Evolutionary conservation across 2,329 filamentous ascomycete species (phyloP).

Genomic region (Ceratocystis ficicola): DNA sequence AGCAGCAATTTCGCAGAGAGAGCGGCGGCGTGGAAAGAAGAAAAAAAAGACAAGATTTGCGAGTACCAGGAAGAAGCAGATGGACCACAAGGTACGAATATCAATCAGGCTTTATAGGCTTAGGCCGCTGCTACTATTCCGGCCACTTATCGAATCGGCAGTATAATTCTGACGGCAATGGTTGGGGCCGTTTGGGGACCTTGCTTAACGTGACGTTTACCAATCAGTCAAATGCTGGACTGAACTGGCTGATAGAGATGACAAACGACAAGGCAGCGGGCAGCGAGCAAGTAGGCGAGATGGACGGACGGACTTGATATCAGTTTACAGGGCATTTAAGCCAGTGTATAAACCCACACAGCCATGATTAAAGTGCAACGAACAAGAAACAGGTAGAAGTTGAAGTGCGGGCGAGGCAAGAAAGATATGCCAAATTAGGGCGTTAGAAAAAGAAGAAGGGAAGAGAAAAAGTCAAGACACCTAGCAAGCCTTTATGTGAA

Average conservation of each 20-base stretch:
- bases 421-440: slow-evolving; percentile 12
- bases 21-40: neutral
- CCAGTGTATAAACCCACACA: slow-evolving; percentile 5
- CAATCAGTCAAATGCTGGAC: neutral
- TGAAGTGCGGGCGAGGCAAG: neutral
- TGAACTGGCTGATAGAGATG: neutral
- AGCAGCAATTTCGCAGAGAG: neutral
- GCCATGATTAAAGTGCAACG: slow-evolving; percentile 8
- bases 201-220: neutral
- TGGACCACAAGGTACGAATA: neutral
- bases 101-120: neutral
- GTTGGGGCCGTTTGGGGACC: too few species aligned
- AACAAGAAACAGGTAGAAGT: neutral
- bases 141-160: too few species aligned
- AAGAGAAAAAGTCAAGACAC: neutral
- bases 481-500: neutral
- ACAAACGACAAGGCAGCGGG: neutral
- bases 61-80: neutral
- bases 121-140: too few species aligned
- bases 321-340: slow-evolving; percentile 7
- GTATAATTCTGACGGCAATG: too few species aligned
- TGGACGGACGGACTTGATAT: neutral
- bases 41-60: neutral
- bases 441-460: slow-evolving; percentile 4
- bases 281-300: neutral